A percentile compares a stretch with the other conserved stretches of the same genome.
Conservation (phyloP, 2,329 filamentous ascomycete species). For the Penicillium sp. region DNA sequence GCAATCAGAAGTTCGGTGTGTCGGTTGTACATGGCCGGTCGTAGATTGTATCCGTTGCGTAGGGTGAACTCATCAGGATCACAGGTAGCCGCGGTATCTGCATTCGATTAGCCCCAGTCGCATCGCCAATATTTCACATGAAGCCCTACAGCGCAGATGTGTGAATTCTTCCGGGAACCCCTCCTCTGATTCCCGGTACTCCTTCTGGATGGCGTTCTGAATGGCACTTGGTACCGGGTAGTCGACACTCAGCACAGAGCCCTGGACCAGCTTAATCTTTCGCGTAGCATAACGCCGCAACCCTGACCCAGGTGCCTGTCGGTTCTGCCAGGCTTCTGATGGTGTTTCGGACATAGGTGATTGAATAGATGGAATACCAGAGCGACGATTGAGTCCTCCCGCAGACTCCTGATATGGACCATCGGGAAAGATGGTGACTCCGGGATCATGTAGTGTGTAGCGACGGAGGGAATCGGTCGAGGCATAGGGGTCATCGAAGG, state of each 20-base stretch:
- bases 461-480: slow-evolving; percentile 27
- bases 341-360: slow-evolving; percentile 53
- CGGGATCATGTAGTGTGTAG: slow-evolving; percentile 36
- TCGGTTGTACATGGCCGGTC: slow-evolving; percentile 95
- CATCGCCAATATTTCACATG: neutral
- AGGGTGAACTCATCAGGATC: slow-evolving; percentile 97
- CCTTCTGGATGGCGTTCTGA: slow-evolving; percentile 86
- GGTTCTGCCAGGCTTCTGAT: slow-evolving; percentile 64
- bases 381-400: slow-evolving; percentile 37
- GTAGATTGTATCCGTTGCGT: slow-evolving; percentile 96
- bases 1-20: slow-evolving; percentile 95
- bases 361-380: slow-evolving; percentile 46
- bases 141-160: slow-evolving; percentile 73
- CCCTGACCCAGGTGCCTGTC: slow-evolving; percentile 56
- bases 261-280: slow-evolving; percentile 96
- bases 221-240: slow-evolving; percentile 96
- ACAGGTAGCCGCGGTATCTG: slow-evolving; percentile 87
- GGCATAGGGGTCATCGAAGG: slow-evolving; percentile 43
- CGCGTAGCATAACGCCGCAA: slow-evolving; percentile 87
- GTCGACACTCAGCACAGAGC: slow-evolving; percentile 89
- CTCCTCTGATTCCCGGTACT: slow-evolving; percentile 78
- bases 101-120: slow-evolving; percentile 2
- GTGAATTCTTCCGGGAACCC: slow-evolving; percentile 84
- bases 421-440: slow-evolving; percentile 50
- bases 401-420: slow-evolving; percentile 52